A percentile compares a stretch with the other conserved stretches of the same genome.
These are phyloP conservation scores for Astrothelium subdiscretum DNA, from an alignment of 495 filamentous ascomycete species.

Conservation along the genomic window DNA sequence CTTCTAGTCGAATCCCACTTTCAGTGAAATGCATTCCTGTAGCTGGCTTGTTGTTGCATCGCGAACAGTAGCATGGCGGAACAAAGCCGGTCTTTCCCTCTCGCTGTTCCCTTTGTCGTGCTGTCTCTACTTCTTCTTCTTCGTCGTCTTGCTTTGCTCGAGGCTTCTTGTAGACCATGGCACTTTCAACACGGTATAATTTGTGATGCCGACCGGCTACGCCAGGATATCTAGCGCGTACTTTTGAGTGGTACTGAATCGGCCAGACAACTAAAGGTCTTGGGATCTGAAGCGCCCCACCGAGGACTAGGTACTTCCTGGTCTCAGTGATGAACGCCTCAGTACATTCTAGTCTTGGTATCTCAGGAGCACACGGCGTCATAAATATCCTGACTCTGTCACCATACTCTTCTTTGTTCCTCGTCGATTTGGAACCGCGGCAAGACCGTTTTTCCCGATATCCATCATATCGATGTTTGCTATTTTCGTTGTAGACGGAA, in stretches of 20 bases:
- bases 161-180: background rate
- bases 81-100: background rate
- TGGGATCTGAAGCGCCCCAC: background rate
- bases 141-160: background rate
- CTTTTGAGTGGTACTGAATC: background rate
- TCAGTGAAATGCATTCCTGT: background rate
- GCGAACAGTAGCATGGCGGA: background rate
- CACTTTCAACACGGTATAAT: background rate
- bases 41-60: background rate
- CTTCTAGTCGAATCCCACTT: background rate
- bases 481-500: too few species aligned
- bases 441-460: too few species aligned
- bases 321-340: background rate
- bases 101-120: background rate
- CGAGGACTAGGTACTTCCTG: background rate
- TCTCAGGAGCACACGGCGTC: background rate
- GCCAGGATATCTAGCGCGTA: background rate
- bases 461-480: too few species aligned
- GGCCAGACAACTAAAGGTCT: background rate
- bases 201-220: background rate
- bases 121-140: background rate
- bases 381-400: background rate
- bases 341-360: background rate
- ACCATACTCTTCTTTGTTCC: background rate
- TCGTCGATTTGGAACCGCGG: background rate